Percentiles rank a stretch among this genome's conserved stretches.
Conservation (phyloP, 73 alveolate species). For the Effrenium voratum region DNA sequence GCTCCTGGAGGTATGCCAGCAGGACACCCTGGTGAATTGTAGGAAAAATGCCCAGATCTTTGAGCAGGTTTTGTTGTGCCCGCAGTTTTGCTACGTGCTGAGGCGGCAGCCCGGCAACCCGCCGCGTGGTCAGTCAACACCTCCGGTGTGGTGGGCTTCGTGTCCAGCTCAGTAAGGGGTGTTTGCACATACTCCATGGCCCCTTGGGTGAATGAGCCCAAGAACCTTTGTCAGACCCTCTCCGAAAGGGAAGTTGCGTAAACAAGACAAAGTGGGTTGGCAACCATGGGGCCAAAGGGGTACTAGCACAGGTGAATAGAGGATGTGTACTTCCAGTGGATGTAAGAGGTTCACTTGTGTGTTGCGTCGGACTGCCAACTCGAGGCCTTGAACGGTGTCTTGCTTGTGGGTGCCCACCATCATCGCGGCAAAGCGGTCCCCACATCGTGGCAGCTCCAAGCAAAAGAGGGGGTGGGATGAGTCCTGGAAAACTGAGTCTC, state of each 20-base stretch:
- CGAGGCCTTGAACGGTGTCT: conserved; percentile 68
- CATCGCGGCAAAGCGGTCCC: conserved; percentile 71
- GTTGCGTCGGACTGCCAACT: too few species aligned
- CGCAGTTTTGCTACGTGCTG: neutral
- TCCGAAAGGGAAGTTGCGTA: neutral
- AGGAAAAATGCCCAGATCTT: too few species aligned
- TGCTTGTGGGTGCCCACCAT: conserved; percentile 87
- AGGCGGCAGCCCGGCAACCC: neutral
- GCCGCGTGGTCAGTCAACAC: conserved; percentile 67
- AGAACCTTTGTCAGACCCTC: neutral
- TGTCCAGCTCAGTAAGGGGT: neutral
- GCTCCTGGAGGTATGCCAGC: too few species aligned
- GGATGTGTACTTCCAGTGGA: too few species aligned
- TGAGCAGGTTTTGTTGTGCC: too few species aligned
- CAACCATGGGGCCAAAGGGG: too few species aligned
- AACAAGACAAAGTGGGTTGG: neutral
- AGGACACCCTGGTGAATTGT: too few species aligned
- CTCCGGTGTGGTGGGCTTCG: conserved; percentile 67
- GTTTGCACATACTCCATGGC: neutral
- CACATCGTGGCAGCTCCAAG: conserved; percentile 27
- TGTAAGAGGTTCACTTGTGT: too few species aligned
- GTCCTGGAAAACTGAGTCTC: too few species aligned
- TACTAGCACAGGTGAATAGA: too few species aligned
- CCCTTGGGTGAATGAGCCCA: neutral
- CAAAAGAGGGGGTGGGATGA: neutral